phyloP scores from a whole-genome alignment of 2,329 filamentous ascomycete genomes.

The Neonectria punicea region DNA sequence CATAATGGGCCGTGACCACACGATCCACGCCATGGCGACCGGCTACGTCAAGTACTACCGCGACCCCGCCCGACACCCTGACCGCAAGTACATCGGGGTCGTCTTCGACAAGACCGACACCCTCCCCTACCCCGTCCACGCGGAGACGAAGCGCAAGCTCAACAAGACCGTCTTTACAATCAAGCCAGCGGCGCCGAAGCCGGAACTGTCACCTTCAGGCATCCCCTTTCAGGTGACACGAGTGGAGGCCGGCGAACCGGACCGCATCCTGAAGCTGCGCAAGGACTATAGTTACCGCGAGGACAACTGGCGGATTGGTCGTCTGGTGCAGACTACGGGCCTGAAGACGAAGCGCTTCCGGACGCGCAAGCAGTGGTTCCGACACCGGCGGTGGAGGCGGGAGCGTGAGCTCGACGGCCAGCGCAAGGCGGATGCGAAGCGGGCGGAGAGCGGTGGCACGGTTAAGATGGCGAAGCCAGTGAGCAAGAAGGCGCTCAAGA shows the following conservation, averaged over 20 bases:
- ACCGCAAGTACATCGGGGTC: conserved; percentile 94
- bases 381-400: conserved; percentile 55
- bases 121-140: conserved; percentile 80
- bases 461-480: conserved; percentile 46
- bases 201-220: conserved; percentile 59
- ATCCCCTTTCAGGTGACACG: conserved; percentile 61
- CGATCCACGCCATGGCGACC: conserved; percentile 84
- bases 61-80: conserved; percentile 83
- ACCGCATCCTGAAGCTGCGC: conserved; percentile 61
- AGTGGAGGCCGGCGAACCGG: conserved; percentile 53
- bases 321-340: conserved; percentile 62
- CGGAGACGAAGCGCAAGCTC: conserved; percentile 78
- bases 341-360: conserved; percentile 61
- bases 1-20: conserved; percentile 95
- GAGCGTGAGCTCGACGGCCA: conserved; percentile 56
- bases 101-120: conserved; percentile 84
- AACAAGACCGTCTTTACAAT: conserved; percentile 72
- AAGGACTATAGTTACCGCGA: conserved; percentile 69
- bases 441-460: conserved; percentile 47
- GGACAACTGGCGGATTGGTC: conserved; percentile 69
- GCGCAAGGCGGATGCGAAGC: conserved; percentile 50
- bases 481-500: conserved; percentile 52
- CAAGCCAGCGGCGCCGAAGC: conserved; percentile 49
- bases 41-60: conserved; percentile 98
- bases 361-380: conserved; percentile 61